These are phyloP conservation scores for Verticillium isaacii DNA, from an alignment of 2,329 filamentous ascomycete species.

Conservation along the genomic window DNA sequence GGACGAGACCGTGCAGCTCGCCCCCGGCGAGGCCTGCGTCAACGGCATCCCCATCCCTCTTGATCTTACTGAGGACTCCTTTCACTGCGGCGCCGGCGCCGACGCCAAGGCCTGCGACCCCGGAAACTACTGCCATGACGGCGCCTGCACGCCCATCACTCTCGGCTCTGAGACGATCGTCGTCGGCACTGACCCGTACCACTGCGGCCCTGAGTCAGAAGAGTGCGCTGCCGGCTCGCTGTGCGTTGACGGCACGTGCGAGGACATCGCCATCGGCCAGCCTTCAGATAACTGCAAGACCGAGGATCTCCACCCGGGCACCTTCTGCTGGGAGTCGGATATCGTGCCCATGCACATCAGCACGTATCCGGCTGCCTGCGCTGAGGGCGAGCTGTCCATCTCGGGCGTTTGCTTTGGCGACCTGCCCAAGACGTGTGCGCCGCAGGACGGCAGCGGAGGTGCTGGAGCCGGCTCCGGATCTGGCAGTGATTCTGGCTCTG, in stretches of 20 bases:
- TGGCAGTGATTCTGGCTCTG: not conserved
- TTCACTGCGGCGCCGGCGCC: not conserved
- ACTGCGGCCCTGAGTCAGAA: not conserved
- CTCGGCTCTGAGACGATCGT: not conserved
- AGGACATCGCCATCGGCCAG: not conserved
- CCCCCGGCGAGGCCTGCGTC: not conserved
- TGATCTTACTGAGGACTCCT: not conserved
- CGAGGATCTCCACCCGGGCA: not conserved
- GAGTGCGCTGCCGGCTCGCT: not conserved
- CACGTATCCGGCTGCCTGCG: not conserved
- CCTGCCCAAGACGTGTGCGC: not conserved
- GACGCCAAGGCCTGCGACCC: not conserved
- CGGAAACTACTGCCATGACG: not conserved
- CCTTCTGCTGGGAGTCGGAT: not conserved
- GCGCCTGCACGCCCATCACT: not conserved
- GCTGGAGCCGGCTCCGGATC: not conserved
- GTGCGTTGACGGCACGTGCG: not conserved
- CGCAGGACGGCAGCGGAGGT: not conserved
- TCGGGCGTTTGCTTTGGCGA: not conserved
- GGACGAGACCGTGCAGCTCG: not conserved
- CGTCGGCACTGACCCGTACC: not conserved
- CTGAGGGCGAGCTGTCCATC: not conserved
- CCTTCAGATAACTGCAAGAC: not conserved
- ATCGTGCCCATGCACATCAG: constrained; percentile 1
- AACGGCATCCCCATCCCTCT: not conserved